phyloP scores from a whole-genome alignment of 352 stramenopile species.

The Halophytophthora polymorphica region DNA sequence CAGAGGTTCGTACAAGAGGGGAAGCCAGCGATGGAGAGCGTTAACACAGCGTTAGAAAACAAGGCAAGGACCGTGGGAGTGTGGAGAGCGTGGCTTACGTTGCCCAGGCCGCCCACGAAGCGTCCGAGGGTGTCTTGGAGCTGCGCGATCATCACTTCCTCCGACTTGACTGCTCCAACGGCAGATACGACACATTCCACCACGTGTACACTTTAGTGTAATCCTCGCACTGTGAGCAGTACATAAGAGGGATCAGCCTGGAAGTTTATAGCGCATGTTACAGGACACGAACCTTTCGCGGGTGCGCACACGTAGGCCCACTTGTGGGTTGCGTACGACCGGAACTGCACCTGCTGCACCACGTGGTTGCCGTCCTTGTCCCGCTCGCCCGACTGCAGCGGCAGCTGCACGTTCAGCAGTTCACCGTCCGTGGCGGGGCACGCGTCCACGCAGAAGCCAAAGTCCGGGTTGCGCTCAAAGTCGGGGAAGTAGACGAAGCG shows the following conservation, averaged over 20 bases:
- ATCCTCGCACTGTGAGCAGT: too few species aligned
- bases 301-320: slow-evolving; percentile 72
- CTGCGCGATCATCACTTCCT: slow-evolving; percentile 59
- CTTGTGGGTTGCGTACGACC: slow-evolving; percentile 59
- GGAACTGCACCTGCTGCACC: slow-evolving; percentile 48
- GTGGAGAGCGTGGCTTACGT: slow-evolving; percentile 37
- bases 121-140: slow-evolving; percentile 69
- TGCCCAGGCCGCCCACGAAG: slow-evolving; percentile 73
- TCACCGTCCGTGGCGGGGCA: slow-evolving; percentile 46
- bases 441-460: slow-evolving; percentile 67
- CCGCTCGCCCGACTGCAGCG: slow-evolving; percentile 32
- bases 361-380: slow-evolving; percentile 28
- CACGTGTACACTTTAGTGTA: too few species aligned
- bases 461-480: slow-evolving; percentile 62
- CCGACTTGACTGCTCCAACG: slow-evolving; percentile 35
- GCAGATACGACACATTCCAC: not conserved
- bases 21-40: too few species aligned
- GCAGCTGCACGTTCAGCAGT: slow-evolving; percentile 45
- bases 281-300: slow-evolving; percentile 33
- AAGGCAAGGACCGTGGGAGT: too few species aligned
- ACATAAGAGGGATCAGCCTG: too few species aligned
- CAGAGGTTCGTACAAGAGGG: too few species aligned
- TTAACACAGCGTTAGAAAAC: too few species aligned
- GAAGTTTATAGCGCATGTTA: not conserved
- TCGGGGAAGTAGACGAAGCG: slow-evolving; percentile 78